These are phyloP conservation scores for Atkinsonella hypoxylon DNA, from an alignment of 2,329 filamentous ascomycete species.

Conservation along the genomic window DNA sequence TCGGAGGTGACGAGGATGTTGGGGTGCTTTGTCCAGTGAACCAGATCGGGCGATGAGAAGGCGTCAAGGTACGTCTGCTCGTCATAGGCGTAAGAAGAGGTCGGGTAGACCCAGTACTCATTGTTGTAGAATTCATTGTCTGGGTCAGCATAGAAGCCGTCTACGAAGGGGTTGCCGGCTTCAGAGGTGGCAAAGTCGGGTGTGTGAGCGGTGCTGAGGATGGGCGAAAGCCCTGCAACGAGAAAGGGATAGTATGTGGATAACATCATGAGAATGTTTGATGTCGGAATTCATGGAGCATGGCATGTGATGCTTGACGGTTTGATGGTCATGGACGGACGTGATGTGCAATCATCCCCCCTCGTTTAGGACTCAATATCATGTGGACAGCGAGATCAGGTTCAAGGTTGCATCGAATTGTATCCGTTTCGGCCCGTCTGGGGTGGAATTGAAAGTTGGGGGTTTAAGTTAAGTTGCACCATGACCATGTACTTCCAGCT, in stretches of 20 bases:
- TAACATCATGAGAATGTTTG: neutral
- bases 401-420: neutral
- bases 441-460: no score
- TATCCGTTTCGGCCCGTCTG: neutral
- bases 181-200: conserved; percentile 27
- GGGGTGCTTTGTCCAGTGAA: conserved; percentile 35
- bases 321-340: neutral
- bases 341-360: neutral
- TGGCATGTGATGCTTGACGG: neutral
- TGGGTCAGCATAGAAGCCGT: conserved; percentile 39
- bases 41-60: conserved; percentile 35
- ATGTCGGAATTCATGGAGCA: neutral
- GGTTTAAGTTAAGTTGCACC: no score
- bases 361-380: neutral
- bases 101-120: conserved; percentile 37
- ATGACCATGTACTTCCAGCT: no score
- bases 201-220: neutral
- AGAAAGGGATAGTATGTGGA: neutral
- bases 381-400: neutral
- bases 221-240: neutral
- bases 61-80: conserved; percentile 37
- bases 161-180: conserved; percentile 34
- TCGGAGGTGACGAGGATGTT: conserved; percentile 24
- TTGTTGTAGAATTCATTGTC: conserved; percentile 33
- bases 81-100: conserved; percentile 30